Percentiles rank a stretch among this genome's conserved stretches.
Evolutionary conservation across 805 yeast species (phyloP).

Genomic region (Spathaspora sp.): DNA sequence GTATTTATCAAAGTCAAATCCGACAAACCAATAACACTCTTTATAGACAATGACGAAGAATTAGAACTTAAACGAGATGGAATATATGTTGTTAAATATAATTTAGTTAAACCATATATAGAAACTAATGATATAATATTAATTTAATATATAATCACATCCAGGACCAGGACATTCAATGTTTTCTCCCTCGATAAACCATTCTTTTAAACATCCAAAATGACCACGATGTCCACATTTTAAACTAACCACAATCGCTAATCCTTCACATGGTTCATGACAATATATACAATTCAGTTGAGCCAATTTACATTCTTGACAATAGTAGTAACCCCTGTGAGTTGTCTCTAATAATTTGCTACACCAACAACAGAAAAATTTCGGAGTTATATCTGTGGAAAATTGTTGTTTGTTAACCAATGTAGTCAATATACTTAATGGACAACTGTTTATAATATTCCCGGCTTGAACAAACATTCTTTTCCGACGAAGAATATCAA

Average conservation of each 20-base stretch:
- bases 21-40: conserved; percentile 21
- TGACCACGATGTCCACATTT: conserved; percentile 90
- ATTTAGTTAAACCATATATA: conserved; percentile 30
- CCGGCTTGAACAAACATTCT: conserved; percentile 57
- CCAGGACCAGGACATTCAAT: conserved; percentile 75
- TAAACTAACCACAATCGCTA: conserved; percentile 52
- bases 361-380: conserved; percentile 61
- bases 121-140: conserved; percentile 35
- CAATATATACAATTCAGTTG: conserved; percentile 77
- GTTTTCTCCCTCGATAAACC: conserved; percentile 69
- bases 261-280: conserved; percentile 70
- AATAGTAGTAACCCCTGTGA: conserved; percentile 82
- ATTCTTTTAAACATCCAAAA: conserved; percentile 68
- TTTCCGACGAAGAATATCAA: conserved; percentile 49
- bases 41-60: conserved; percentile 43
- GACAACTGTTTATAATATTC: conserved; percentile 47
- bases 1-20: conserved; percentile 64
- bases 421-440: conserved; percentile 15
- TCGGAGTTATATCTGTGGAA: conserved; percentile 30
- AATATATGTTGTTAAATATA: conserved; percentile 72
- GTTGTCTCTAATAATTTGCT: conserved; percentile 47
- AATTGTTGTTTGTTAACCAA: conserved; percentile 20
- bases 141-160: conserved; percentile 43
- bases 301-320: conserved; percentile 61
- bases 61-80: conserved; percentile 60